Evolutionary conservation across 139 green algal genomes (phyloP).

Genomic region (Ettlia oleoabundans): DNA sequence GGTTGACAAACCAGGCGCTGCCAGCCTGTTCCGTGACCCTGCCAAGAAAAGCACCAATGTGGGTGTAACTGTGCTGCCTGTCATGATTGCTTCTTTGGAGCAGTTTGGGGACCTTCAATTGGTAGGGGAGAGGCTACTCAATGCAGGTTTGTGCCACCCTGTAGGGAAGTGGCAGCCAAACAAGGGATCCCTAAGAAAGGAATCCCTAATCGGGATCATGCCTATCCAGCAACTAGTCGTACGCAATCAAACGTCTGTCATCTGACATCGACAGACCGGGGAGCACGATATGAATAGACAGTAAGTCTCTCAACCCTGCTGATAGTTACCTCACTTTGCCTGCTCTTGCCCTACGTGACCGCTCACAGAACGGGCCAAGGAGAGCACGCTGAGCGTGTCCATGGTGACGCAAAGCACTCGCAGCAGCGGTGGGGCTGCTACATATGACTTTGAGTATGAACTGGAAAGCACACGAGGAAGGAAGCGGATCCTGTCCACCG

Average conservation of each 20-base stretch:
- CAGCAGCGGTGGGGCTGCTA: background rate
- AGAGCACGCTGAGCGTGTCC: constrained; percentile 68
- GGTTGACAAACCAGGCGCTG: constrained; percentile 66
- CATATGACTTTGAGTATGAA: constrained; percentile 80
- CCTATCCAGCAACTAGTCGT: too few relatives aligned
- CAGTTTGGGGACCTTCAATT: constrained; percentile 67
- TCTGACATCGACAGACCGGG: too few relatives aligned
- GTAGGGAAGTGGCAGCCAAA: background rate
- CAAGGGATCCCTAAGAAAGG: too few relatives aligned
- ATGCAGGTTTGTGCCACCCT: constrained; percentile 53
- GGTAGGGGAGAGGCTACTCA: constrained; percentile 69
- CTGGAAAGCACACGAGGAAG: constrained; percentile 76
- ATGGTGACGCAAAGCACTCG: constrained; percentile 53
- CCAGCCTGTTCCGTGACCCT: constrained; percentile 81
- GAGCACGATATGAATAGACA: too few relatives aligned
- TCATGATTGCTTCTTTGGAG: constrained; percentile 45
- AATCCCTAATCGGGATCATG: too few relatives aligned
- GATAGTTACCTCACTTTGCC: background rate
- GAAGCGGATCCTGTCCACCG: constrained; percentile 79
- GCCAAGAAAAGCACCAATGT: constrained; percentile 61
- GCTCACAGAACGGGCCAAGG: constrained; percentile 52
- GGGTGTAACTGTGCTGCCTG: constrained; percentile 54
- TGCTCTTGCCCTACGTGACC: background rate
- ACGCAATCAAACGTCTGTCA: too few relatives aligned
- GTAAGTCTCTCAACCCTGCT: background rate